Conservation (phyloP, 2,329 filamentous ascomycete genomes). For the Alternaria arbusti region DNA sequence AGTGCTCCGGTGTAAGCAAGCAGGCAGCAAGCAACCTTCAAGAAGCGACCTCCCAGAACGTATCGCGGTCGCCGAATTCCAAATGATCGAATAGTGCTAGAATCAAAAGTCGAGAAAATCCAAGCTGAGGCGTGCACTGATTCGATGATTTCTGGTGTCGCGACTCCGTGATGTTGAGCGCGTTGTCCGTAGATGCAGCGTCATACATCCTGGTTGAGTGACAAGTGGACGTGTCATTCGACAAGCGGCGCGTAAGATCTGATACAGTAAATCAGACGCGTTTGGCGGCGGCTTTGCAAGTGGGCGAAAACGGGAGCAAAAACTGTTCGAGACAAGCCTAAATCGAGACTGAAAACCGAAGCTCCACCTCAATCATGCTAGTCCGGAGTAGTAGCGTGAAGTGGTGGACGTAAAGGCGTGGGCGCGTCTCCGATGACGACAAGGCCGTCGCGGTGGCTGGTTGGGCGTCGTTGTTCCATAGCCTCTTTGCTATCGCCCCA, state of each 20-base stretch:
- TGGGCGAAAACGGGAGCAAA: conserved; percentile 1
- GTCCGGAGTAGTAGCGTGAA: conserved; percentile 15
- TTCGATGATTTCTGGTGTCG: not conserved
- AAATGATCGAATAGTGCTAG: not conserved
- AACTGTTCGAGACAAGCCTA: conserved; percentile 2
- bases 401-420: conserved; percentile 1
- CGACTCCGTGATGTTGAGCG: conserved; percentile 10
- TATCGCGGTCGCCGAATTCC: not conserved
- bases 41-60: not conserved
- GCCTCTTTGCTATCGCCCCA: not conserved
- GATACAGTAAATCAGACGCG: conserved; percentile 14
- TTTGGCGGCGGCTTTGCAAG: conserved; percentile 7
- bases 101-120: not conserved
- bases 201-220: conserved; percentile 27
- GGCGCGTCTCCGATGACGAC: conserved; percentile 2
- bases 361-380: conserved; percentile 23
- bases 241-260: conserved; percentile 16
- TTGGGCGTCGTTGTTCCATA: not conserved
- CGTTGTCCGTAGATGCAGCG: conserved; percentile 18
- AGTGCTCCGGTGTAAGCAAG: not conserved
- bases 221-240: conserved; percentile 15
- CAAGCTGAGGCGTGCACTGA: not conserved
- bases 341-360: conserved; percentile 13
- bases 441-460: conserved; percentile 4
- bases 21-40: not conserved